Evolutionary conservation across 78 protist genomes (phyloP).

Genomic region (Dictyostelium purpureum): DNA sequence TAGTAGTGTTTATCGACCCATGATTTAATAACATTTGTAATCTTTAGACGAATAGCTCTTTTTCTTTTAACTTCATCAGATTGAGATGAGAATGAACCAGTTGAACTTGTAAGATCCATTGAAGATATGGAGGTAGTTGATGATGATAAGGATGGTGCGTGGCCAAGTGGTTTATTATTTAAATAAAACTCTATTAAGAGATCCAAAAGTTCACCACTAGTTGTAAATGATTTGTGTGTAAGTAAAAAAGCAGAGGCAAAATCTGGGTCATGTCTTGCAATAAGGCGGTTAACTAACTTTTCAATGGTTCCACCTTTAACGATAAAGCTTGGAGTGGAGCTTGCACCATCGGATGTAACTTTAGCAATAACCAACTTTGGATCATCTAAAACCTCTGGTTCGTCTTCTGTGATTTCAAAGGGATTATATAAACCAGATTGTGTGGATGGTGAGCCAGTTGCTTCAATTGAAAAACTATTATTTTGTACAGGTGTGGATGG

Average conservation of each 20-base stretch:
- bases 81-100: background rate
- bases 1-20: constrained; percentile 75
- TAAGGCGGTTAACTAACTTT: constrained; percentile 25
- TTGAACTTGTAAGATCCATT: background rate
- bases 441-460: background rate
- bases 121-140: background rate
- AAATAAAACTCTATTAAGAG: constrained; percentile 24
- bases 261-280: constrained; percentile 61
- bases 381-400: constrained; percentile 29
- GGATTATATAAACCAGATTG: background rate
- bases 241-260: constrained; percentile 51
- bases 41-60: constrained; percentile 30
- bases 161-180: constrained; percentile 9
- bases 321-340: no score
- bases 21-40: constrained; percentile 63
- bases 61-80: constrained; percentile 26
- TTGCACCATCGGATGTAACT: constrained; percentile 28
- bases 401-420: background rate
- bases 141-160: background rate
- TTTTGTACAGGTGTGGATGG: background rate
- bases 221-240: constrained; percentile 72
- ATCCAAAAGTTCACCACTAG: constrained; percentile 60
- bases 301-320: constrained; percentile 77
- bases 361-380: constrained; percentile 35
- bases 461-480: no score